Evolutionary conservation across 108 stramenopile species (phyloP), one percentile per base, ranked within the genome.

Genomic region (Cyclotella sp.): DNA sequence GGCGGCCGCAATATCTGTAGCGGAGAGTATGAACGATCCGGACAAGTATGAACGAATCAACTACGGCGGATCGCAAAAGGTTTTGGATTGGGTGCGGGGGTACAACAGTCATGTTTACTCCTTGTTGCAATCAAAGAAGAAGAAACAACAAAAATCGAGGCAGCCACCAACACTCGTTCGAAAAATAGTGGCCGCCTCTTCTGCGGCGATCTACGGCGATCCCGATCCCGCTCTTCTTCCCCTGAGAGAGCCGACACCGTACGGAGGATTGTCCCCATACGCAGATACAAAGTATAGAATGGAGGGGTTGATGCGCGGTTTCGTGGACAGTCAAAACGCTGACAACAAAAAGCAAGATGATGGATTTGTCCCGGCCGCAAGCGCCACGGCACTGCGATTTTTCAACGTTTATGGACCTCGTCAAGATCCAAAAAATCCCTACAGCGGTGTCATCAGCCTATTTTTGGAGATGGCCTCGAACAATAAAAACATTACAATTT

Each of bases 341-440:
- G 24, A 65, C 22, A 34, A 41, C 30, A 42, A 19, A n/a, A 43
- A 58, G 43, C 3, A 59, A 26, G 9, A 13, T 3, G 83, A 85
- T 72, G 79, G 42, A 27, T 53, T 44, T 7, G 60, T 75, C 70
- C 76, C 87, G 81, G 21, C 86, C 86, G 84, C 71, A 60, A 55
- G 72, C 89, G 75, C 87, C 29, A 67, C 88, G 18, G 94, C 89
- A 4, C 75, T 95, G 27, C 90, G 94, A 22, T 95, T 95, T 85
- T 95, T 95, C 82, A 95, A 93, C 27, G 94, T 95, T 18, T 95
- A 89, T 76, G 92, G 94, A 16, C 91, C 91, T 9, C 68, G 91
- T 13, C 93, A 93, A 11, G 84, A 93, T 55, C 93, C 94, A 18
- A 43, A 86, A 55, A 88, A 89, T 88, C 87, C 81, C 10, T 82